Evolutionary conservation across 2,329 filamentous ascomycete genomes (phyloP).

Genomic region (Botrytis deweyae): DNA sequence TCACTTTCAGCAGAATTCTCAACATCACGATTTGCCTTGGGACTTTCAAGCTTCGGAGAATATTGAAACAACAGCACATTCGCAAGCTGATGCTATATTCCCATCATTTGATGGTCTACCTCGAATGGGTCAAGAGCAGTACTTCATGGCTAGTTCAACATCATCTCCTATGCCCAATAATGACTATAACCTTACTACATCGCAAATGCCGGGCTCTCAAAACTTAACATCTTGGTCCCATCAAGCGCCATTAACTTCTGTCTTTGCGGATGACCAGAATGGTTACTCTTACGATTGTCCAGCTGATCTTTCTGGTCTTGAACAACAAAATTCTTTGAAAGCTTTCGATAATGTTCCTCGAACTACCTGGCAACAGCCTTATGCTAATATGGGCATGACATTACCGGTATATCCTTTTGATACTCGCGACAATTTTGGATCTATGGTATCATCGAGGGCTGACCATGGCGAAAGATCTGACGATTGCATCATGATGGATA

Average conservation of each 20-base stretch:
- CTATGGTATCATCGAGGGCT: not conserved
- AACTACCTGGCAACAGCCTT: constrained; percentile 25
- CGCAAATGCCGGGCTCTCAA: constrained; percentile 16
- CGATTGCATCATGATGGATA: constrained; percentile 17
- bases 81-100: constrained; percentile 26
- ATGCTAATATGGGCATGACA: constrained; percentile 24
- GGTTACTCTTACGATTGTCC: constrained; percentile 32
- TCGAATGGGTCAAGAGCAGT: constrained; percentile 29
- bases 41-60: constrained; percentile 31
- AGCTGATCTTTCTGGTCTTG: constrained; percentile 24
- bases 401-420: constrained; percentile 28
- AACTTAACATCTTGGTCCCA: constrained; percentile 31
- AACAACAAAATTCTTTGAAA: constrained; percentile 23
- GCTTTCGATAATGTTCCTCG: constrained; percentile 28
- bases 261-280: constrained; percentile 24
- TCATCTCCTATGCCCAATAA: constrained; percentile 24
- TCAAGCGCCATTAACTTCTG: constrained; percentile 23
- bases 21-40: constrained; percentile 30
- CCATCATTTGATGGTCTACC: constrained; percentile 35
- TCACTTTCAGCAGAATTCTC: constrained; percentile 30
- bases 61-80: constrained; percentile 25
- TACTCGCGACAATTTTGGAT: constrained; percentile 22
- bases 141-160: constrained; percentile 29
- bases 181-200: constrained; percentile 26
- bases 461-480: constrained; percentile 11